Evolutionary conservation across 2,329 filamentous ascomycete species (phyloP).

Genomic region (Clarireedia hainanense): DNA sequence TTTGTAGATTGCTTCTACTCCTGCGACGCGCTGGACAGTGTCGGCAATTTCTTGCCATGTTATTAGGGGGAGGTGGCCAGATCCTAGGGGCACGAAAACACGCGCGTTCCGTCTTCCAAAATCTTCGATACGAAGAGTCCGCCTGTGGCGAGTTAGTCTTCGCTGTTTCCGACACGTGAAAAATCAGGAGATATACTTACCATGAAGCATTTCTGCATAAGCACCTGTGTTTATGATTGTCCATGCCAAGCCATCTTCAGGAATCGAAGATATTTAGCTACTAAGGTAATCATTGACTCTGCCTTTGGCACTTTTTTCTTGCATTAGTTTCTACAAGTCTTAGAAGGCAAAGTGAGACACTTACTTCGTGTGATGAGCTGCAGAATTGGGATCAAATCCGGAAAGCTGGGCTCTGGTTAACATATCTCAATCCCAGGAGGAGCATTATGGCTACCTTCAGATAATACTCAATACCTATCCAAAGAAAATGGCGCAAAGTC

Average conservation of each 20-base stretch:
- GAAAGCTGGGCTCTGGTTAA: not conserved
- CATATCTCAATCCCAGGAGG: not conserved
- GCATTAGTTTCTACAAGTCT: not conserved
- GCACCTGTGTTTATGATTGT: not conserved
- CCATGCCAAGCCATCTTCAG: not conserved
- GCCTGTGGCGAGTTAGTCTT: not conserved
- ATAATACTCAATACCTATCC: not conserved
- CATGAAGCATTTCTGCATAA: not conserved
- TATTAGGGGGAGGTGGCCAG: not conserved
- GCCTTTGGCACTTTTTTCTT: not conserved
- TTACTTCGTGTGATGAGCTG: not conserved
- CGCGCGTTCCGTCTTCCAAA: not conserved
- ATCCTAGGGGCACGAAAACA: not conserved
- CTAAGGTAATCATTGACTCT: not conserved
- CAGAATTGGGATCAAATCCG: not conserved
- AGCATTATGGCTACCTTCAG: not conserved
- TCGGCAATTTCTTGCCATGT: not conserved
- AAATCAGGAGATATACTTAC: not conserved
- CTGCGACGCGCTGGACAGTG: not conserved
- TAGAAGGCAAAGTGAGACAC: not conserved
- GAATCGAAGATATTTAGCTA: not conserved
- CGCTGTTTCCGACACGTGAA: not conserved
- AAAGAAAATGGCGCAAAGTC: not conserved
- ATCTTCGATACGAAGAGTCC: not conserved
- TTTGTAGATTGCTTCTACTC: not conserved